phyloP scores from a whole-genome alignment of 352 stramenopile species.

The Poterioochromonas sp. region DNA sequence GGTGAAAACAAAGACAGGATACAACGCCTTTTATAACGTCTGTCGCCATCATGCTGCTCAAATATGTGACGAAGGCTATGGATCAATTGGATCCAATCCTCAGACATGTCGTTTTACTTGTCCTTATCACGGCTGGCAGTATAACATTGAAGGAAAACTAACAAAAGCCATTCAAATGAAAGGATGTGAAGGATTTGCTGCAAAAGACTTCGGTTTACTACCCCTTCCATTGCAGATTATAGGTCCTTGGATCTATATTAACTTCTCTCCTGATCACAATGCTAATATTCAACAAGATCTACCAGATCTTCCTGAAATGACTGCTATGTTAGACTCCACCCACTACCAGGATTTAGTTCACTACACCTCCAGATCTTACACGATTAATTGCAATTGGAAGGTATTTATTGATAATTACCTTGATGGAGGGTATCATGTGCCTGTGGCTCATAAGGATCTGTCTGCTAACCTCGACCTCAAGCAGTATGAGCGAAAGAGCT shows the following conservation, averaged over 20 bases:
- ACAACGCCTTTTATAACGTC: conserved; percentile 1
- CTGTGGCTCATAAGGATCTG: background rate
- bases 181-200: background rate
- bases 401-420: conserved; percentile 23
- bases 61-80: background rate
- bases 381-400: conserved; percentile 16
- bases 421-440: conserved; percentile 4
- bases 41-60: background rate
- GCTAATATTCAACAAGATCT: background rate
- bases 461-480: background rate
- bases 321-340: background rate
- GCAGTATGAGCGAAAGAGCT: background rate
- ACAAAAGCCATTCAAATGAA: conserved; percentile 10
- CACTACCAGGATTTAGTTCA: background rate
- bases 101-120: background rate
- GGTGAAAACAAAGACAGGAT: background rate
- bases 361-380: background rate
- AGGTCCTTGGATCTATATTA: background rate
- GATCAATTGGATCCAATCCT: background rate
- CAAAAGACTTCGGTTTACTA: background rate
- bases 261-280: background rate
- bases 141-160: background rate
- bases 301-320: background rate
- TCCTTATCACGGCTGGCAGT: conserved; percentile 9
- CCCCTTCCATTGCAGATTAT: background rate